These are phyloP conservation scores for Huntiella savannae DNA, from an alignment of 2,329 filamentous ascomycete genomes.

Conservation along the genomic window DNA sequence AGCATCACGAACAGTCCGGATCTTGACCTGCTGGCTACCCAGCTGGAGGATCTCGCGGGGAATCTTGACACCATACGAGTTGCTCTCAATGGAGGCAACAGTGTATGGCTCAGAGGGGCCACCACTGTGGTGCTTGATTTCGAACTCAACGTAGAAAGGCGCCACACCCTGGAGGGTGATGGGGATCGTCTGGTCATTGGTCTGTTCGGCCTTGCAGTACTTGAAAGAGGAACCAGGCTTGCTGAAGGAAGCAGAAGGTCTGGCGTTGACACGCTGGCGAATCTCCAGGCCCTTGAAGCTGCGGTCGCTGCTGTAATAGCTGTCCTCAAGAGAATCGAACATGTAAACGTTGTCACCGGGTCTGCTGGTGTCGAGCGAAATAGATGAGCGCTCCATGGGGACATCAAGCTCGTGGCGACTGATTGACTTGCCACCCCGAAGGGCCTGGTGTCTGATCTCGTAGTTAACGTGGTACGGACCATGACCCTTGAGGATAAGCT, in stretches of 20 bases:
- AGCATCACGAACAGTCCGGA: slow-evolving; percentile 75
- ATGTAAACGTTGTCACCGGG: slow-evolving; percentile 72
- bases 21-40: slow-evolving; percentile 74
- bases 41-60: slow-evolving; percentile 70
- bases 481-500: slow-evolving; percentile 57
- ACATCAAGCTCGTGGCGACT: slow-evolving; percentile 58
- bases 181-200: slow-evolving; percentile 70
- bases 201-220: slow-evolving; percentile 73
- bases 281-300: slow-evolving; percentile 49
- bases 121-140: slow-evolving; percentile 78
- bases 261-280: slow-evolving; percentile 67
- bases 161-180: slow-evolving; percentile 66
- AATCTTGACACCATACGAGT: slow-evolving; percentile 61
- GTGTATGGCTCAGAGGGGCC: slow-evolving; percentile 63
- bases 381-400: slow-evolving; percentile 53
- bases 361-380: slow-evolving; percentile 71
- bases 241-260: slow-evolving; percentile 62
- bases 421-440: slow-evolving; percentile 43
- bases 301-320: slow-evolving; percentile 60
- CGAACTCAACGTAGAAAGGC: slow-evolving; percentile 79
- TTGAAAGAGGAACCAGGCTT: slow-evolving; percentile 87
- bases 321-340: slow-evolving; percentile 67
- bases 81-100: slow-evolving; percentile 59
- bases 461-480: slow-evolving; percentile 74
- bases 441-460: slow-evolving; percentile 53